Evolutionary conservation across 2,329 filamentous ascomycete species (phyloP), one percentile per base, ranked within the genome.

Genomic region (Alternaria solani): DNA sequence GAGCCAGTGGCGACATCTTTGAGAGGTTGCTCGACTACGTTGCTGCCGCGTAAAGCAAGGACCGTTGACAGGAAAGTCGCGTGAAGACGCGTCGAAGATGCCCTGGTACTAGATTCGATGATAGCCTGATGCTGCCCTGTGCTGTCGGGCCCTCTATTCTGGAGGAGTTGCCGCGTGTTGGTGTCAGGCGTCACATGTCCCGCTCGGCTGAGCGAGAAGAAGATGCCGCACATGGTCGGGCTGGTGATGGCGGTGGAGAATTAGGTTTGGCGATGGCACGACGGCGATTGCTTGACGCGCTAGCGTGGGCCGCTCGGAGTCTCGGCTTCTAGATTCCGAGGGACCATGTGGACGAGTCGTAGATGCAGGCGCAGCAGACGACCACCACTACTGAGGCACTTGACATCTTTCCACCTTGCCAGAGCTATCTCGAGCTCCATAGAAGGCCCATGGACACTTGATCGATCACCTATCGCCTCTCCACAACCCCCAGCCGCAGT

Each of bases 21-120:
- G 4, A 96, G 85, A 2, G 95, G 95, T 76, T 98, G 95, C 34
- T 80, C 75, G 7, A 89, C 87, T 51, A 95, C 75, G 63, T 87
- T 82, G 51, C 88, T 85, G 26, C 94, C 94, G 69, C 95, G 88
- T n/a, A 99, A 83, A 4, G 93, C 89, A n/a, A 98, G 86, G 0
- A 99, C 94, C 0, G 93, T 96, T 7, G 94, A 95, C 12, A 88
- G 86, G 72, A 96, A 91, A 85, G 62, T 94, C 69, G 66, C 81
- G 80, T 60, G 84, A 70, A 73, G 53, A 28, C 41, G 53, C 9
- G 48, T n/a, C n/a, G 63, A 16, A 25, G 51, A 34, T 8, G 44
- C 25, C 11, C 43, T 14, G 7, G 55, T 36, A 11, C 16, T 44
- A 16, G 51, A 32, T n/a, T 48, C 25, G n/a, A 76, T 48, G 8